phyloP scores from a whole-genome alignment of 805 yeast species.

The Komagataella pseudopastoris region DNA sequence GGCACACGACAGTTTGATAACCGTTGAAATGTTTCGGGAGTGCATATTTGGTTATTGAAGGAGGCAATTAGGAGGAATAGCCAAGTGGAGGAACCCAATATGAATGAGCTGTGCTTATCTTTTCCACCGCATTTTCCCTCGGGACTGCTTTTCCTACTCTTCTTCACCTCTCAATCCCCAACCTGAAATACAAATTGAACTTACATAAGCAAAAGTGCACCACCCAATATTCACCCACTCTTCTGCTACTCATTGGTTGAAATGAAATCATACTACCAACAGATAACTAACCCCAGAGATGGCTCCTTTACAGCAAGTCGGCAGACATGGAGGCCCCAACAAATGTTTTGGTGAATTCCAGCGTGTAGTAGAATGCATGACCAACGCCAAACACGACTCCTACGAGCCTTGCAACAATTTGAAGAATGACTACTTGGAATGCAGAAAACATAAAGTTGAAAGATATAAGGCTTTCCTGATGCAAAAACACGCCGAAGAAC shows the following conservation, averaged over 20 bases:
- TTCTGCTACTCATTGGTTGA: not conserved
- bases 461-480: constrained; percentile 20
- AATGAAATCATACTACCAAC: not conserved
- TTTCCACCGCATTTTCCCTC: not conserved
- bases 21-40: too few relatives aligned
- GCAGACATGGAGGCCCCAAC: constrained; percentile 21
- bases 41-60: too few relatives aligned
- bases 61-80: too few relatives aligned
- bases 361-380: constrained; percentile 23
- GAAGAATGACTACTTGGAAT: constrained; percentile 21
- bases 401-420: constrained; percentile 18
- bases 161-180: not conserved
- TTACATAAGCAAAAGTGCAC: not conserved
- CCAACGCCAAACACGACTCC: constrained; percentile 15
- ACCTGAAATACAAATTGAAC: too few relatives aligned
- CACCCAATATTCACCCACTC: not conserved
- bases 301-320: constrained; percentile 10
- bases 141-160: not conserved
- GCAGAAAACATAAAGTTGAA: constrained; percentile 23
- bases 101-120: not conserved
- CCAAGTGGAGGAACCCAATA: too few relatives aligned
- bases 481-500: constrained; percentile 17
- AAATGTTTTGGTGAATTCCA: constrained; percentile 23
- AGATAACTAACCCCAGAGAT: constrained; percentile 1
- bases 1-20: not conserved